Evolutionary conservation across 768 basidiomycete genomes (phyloP), one percentile per base, ranked within the genome.

Genomic region (Suillus discolor): DNA sequence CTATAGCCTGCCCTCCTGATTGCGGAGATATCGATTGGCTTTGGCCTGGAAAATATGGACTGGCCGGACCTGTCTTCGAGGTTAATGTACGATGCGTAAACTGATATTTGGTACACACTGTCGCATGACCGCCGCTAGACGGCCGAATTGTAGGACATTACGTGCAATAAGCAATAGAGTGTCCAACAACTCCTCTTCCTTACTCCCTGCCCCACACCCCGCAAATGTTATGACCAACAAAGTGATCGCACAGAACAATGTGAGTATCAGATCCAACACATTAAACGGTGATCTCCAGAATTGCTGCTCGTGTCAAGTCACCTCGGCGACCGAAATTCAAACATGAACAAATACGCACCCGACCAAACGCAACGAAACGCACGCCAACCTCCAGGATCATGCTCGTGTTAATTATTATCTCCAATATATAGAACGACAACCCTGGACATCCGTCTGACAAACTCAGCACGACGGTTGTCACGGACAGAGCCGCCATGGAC

Each of bases 201-300:
- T 94, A 75, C 92, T 94, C 44, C 88, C 87, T 38, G 86, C 73
- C 28, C 89, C 90, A 74, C 94, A 95, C 60, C 91, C 89, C n/a
- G 92, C 89, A 74, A 95, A 93, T 62, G 92, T 87, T 57, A 99
- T 87, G 23, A 99, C 87, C 39, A 96, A 82, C 57, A 99, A 80
- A 7, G 97, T 99, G 65, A 98, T 75, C 5, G 87, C 90, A 74
- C 97, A 99, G 79, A 99, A 93, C 36, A 86, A 69, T 2, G 97
- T 99, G 53, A 99, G 83, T 60, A 92, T 85, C 18, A 97, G 84
- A 75, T 98, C 96, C 71, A 96, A 83, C 39, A 93, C 80, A 74
- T 98, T 98, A 80, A 94, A 95, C 13, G 89, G 89, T n/a, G 93
- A 93, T 75, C 87, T 92, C 94, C 94, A 96, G 82, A 97, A 97